Evolutionary conservation across 2,329 filamentous ascomycete genomes (phyloP), one percentile per base, ranked within the genome.

Genomic region (Clarireedia hainanense): DNA sequence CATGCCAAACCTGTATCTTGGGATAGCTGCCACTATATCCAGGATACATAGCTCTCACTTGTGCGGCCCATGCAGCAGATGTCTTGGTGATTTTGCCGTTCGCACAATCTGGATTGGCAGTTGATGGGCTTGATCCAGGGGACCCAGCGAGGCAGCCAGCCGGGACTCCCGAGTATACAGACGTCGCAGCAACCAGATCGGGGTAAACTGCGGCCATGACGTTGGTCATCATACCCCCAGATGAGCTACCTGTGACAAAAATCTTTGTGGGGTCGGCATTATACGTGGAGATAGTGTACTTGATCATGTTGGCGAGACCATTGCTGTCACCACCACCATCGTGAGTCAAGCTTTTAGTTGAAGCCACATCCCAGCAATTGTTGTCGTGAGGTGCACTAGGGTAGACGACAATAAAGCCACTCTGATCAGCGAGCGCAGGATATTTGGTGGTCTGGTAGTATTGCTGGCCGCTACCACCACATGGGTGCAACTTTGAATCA

Each of bases 361-460:
- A 78, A 15, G 75, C 75, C 2, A 83, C 80, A 58, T 84, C 80
- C 78, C 79, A 84, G 70, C 80, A 83, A 61, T 67, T 69, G 2
- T 71, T 74, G 77, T 76, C 67, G 64, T 80, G 76, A 0, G 76
- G 76, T 2, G 74, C 75, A 60, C 75, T 72, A 1, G 79, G 79
- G 66, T 80, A 84, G 65, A 84, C 78, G 58, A 79, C 74, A 52
- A 85, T 80, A 68, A 79, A 83, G 37, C 79, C 80, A 55, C 80
- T 72, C 51, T 71, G 61, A 57, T 77, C 75, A 6, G 80, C 77
- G 12, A 80, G 70, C 2, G 72, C 69, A 23, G 76, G 75, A 67
- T 79, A 85, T 9, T 77, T 57, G 20, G 68, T 64, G 23, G 50
- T 58, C 1, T 60, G 58, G 24, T 61, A 67, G 42, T 58, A 61